Conservation (phyloP, 2,329 filamentous ascomycete species). For the Rhynchosporium graminicola region DNA sequence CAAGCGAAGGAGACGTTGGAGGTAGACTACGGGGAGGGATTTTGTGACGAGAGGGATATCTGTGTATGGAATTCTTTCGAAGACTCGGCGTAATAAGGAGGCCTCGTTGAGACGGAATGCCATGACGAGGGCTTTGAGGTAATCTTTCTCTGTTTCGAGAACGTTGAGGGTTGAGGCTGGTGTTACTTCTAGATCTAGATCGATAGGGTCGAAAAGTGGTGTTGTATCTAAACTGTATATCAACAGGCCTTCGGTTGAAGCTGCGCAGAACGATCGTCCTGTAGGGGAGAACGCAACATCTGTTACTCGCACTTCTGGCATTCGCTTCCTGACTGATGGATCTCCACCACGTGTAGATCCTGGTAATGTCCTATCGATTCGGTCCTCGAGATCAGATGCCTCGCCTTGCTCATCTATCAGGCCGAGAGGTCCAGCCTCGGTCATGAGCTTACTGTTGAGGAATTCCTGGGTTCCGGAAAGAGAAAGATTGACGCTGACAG, state of each 20-base stretch:
- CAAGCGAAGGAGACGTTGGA: constrained; percentile 81
- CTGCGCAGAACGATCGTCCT: constrained; percentile 88
- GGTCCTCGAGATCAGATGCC: constrained; percentile 83
- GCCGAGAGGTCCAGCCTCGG: constrained; percentile 81
- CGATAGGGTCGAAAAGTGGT: constrained; percentile 91
- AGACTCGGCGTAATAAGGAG: constrained; percentile 79
- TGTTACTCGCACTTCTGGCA: constrained; percentile 81
- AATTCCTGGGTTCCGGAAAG: constrained; percentile 96
- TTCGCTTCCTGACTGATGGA: constrained; percentile 72
- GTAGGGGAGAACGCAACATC: constrained; percentile 86
- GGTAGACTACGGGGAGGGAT: constrained; percentile 80
- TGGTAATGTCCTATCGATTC: constrained; percentile 76
- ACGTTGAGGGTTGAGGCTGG: constrained; percentile 77
- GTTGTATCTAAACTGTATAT: constrained; percentile 88
- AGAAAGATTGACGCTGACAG: constrained; percentile 93
- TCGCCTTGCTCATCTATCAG: constrained; percentile 89
- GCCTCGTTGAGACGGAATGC: constrained; percentile 92
- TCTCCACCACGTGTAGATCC: constrained; percentile 84
- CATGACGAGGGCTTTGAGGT: constrained; percentile 93
- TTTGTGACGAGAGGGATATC: constrained; percentile 79
- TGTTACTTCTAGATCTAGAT: constrained; percentile 92
- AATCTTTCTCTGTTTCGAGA: constrained; percentile 70
- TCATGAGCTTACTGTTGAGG: constrained; percentile 87
- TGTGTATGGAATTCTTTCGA: constrained; percentile 74
- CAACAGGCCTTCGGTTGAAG: constrained; percentile 89